Evolutionary conservation across 148 eudicot species (phyloP), one percentile per base, ranked within the genome.

Genomic region (Cornus kousa): DNA sequence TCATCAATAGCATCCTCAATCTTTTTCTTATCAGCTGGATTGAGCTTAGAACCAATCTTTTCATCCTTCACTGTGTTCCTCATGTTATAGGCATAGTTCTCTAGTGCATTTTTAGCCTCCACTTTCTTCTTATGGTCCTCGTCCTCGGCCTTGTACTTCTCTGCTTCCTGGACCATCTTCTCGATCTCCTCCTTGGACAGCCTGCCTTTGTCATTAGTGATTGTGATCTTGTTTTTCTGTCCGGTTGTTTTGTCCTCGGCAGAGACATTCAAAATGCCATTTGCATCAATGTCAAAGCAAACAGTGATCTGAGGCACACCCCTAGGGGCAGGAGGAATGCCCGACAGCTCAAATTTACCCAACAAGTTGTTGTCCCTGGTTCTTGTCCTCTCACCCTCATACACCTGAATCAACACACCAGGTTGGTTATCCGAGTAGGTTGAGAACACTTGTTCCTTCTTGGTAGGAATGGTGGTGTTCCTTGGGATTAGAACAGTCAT

Each of bases 221-320:
- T 60, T n/a, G 66, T 60, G 66, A 60, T 60, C 23, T 60, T 60
- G 66, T 60, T 60, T n/a, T n/a, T 60, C 66, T 60, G 66, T 17
- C 66, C 66, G 2, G 66, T 60, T 7, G 66, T 60, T 60, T 60
- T 60, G 66, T 60, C 66, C 66, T 60, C 66, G 6, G 66, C 66
- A 60, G 66, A 60, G 5, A 60, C 66, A 60, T 60, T 60, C 23
- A 60, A n/a, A 4, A 60, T 60, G 20, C 66, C 66, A 7, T 60
- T 60, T 2, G 66, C 66, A 60, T 60, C 66, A 60, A 60, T 60
- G 66, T 60, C 66, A 20, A 60, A 60, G 66, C 66, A 60, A n/a
- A 60, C 66, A 5, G 66, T 60, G 66, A 60, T 60, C 8, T n/a
- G n/a, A n/a, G 66, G 66, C n/a, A 60, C n/a, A 17, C 66, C 66